These are phyloP conservation scores for Hapsidospora chrysogenum DNA, from an alignment of 495 filamentous ascomycete genomes.

Conservation along the genomic window DNA sequence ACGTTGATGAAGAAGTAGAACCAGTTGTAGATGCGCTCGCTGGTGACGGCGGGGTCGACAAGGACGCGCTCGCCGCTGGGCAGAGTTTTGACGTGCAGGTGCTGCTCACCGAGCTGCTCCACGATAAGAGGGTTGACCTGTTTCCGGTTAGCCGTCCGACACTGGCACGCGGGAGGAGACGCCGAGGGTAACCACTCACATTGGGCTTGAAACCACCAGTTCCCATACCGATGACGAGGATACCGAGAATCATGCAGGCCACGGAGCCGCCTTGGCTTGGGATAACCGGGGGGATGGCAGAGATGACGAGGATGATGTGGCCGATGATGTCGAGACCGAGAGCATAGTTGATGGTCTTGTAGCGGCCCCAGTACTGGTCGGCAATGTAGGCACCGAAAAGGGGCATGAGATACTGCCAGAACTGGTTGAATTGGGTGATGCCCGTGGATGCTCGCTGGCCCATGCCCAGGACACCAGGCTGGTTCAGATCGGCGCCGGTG, in stretches of 20 bases:
- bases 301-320: conserved; percentile 47
- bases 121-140: conserved; percentile 39
- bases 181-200: too few species aligned
- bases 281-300: conserved; percentile 45
- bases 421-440: conserved; percentile 52
- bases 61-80: conserved; percentile 46
- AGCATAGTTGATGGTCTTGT: conserved; percentile 46
- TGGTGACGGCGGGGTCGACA: conserved; percentile 49
- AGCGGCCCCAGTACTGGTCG: conserved; percentile 55
- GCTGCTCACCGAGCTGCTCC: conserved; percentile 20
- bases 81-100: conserved; percentile 25
- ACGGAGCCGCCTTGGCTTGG: conserved; percentile 32
- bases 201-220: conserved; percentile 53
- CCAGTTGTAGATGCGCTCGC: conserved; percentile 41
- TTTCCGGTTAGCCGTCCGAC: too few species aligned
- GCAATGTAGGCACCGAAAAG: conserved; percentile 46
- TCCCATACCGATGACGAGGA: conserved; percentile 48
- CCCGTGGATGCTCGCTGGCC: conserved; percentile 50
- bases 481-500: conserved; percentile 38
- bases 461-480: conserved; percentile 51
- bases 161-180: too few species aligned
- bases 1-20: conserved; percentile 61
- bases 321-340: conserved; percentile 43
- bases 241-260: conserved; percentile 41
- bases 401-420: conserved; percentile 62